Evolutionary conservation across 192 early-diverging fungal species (phyloP).

Genomic region (Backusella morwellensis): DNA sequence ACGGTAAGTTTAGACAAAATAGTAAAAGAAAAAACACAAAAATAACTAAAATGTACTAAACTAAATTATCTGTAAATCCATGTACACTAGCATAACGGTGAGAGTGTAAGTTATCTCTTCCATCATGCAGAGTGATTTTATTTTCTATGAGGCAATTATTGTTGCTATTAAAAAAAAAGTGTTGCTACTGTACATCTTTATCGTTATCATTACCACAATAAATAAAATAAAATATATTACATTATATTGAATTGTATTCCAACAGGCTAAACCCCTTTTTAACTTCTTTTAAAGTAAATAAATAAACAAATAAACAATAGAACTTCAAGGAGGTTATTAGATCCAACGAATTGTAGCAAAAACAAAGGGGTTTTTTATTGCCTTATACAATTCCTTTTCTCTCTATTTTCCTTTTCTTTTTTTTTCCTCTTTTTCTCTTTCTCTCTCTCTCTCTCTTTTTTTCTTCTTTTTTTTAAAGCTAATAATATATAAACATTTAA

Average conservation of each 20-base stretch:
- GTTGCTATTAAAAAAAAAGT: neutral
- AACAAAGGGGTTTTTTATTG: neutral
- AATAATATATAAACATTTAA: conserved; percentile 1
- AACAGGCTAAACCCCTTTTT: neutral
- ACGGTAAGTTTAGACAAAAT: conserved; percentile 21
- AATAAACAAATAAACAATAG: neutral
- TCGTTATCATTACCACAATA: neutral
- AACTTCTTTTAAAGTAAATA: neutral
- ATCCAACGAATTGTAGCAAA: neutral
- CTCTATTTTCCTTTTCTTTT: neutral
- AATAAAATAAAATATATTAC: neutral
- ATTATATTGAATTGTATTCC: neutral
- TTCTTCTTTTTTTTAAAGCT: neutral
- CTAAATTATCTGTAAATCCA: neutral
- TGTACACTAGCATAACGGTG: conserved; percentile 26
- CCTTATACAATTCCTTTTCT: neutral
- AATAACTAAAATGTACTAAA: neutral
- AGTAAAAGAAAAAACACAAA: neutral
- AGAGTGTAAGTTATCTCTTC: conserved; percentile 36
- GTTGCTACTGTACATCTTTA: neutral
- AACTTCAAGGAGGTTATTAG: neutral
- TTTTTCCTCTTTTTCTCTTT: neutral
- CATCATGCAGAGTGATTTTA: conserved; percentile 26
- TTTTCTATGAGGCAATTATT: neutral
- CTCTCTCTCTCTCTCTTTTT: neutral